Evolutionary conservation across 164 flowering plant species (phyloP), one percentile per base, ranked within the genome.

Genomic region (Kalanchoe fedtschenkoi): DNA sequence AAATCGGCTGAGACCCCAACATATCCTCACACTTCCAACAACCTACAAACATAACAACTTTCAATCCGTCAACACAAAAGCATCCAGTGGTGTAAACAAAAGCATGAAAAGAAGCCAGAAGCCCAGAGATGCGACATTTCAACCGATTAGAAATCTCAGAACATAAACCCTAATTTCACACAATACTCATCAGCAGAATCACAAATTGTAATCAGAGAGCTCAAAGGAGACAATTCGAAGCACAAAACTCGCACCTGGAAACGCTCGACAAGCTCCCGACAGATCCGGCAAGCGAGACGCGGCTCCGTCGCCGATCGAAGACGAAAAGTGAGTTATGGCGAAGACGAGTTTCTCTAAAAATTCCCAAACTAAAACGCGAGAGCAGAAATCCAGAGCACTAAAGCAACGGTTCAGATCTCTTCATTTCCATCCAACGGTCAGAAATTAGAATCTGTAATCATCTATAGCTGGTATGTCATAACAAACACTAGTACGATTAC

Each of bases 1-100:
- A 72, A 43, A 89, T 89, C 0, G 85, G 81, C 15, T 58, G 37
- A 1, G 78, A 6, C 0, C 86, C 93, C n/a, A 75, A 61, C 97
- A 91, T 91, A 51, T 75, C 76, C 37, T 57, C 46, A 3, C 19
- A 37, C 39, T 37, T 19, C 56, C 32, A 51, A 51, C 11, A 17
- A 24, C 56, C 56, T 51, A 51, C 16, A 51, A 51, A 51, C 26
- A 44, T 19, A 44, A 44, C 51, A 44, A 19, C 8, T 24, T 37
- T 11, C 39, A 37, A 37, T 37, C 39, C 11, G 1, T 37, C 39
- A 37, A 9, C 39, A 5, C 1, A 37, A 37, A 6, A 37, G 13
- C 6, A 37, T n/a, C n/a, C n/a, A n/a, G n/a, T n/a, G n/a, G 39
- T 37, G 39, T 37, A 37, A 6, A 37, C 39, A 14, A 37, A 37